Evolutionary conservation across 208 protist genomes (phyloP).

Genomic region (Crithidia mellificae): DNA sequence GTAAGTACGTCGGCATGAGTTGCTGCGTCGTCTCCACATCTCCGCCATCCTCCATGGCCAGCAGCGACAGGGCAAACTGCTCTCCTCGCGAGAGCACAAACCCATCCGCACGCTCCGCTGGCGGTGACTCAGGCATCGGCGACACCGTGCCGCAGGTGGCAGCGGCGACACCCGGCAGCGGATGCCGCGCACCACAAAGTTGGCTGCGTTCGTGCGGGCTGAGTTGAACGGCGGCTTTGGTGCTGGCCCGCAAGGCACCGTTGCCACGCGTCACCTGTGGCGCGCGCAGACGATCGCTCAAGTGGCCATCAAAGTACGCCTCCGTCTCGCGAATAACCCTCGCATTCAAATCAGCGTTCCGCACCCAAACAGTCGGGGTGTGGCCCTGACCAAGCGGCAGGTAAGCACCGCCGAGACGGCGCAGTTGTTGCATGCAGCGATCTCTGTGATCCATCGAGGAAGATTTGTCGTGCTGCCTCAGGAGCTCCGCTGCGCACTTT

Average conservation of each 20-base stretch:
- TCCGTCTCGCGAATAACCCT: constrained; percentile 39
- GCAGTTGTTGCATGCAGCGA: constrained; percentile 32
- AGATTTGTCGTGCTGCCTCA: constrained; percentile 16
- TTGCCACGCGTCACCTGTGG: constrained; percentile 9
- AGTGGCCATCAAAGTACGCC: constrained; percentile 23
- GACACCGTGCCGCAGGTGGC: neutral
- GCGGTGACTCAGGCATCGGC: no score
- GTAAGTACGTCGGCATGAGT: constrained; percentile 10
- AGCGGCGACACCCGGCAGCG: neutral
- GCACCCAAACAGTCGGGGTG: constrained; percentile 43
- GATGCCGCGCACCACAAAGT: neutral
- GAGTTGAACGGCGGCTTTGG: neutral
- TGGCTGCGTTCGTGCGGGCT: neutral
- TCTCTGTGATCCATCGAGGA: neutral
- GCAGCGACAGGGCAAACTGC: constrained; percentile 39
- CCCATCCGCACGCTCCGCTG: neutral
- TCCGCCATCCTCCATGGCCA: constrained; percentile 26
- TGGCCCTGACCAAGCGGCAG: constrained; percentile 34
- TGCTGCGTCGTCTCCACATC: neutral
- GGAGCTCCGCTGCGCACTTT: constrained; percentile 19
- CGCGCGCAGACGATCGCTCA: constrained; percentile 1
- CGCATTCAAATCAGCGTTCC: constrained; percentile 26
- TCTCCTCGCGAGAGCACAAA: constrained; percentile 33
- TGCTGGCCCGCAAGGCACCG: constrained; percentile 1
- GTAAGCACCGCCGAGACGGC: constrained; percentile 55